Evolutionary conservation across 2,329 filamentous ascomycete species (phyloP), one percentile per base, ranked within the genome.

Genomic region (Venturia carpophila): DNA sequence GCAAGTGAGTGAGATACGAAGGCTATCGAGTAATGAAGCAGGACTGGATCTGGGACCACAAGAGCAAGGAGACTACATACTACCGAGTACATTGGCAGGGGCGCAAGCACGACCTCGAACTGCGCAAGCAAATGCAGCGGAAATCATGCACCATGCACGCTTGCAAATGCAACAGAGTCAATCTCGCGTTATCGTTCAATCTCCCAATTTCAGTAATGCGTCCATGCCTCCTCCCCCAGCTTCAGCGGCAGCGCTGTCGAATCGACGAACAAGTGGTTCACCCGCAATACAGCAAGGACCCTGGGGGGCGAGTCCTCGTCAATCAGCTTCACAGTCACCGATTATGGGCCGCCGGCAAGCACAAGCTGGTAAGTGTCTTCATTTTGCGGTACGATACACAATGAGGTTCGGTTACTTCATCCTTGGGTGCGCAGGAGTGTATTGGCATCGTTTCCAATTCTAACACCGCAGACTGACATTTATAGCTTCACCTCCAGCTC

Each of bases 141-240:
- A 56, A 34, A 17, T 13, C 9, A 56, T 19, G 13, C 13, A 37
- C 17, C 52, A 34, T 27, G 49, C 49, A 6, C 52, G 30, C 11
- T 11, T 37, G 52, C 21, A 10, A 52, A 24, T 21, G 21, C 47
- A 27, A 15, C 47, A 27, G 21, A 27, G 21, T 52, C 47, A 27
- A 13, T 52, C 47, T 15, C 47, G 21, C 15, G 21, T 27, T 52
- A 10, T 27, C 4, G 13, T 30, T n/a, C 52, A 37, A 24, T 58
- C 52, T 58, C 52, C 52, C 37, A n/a, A n/a, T 24, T 37, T n/a
- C 52, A 39, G 52, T 21, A 34, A 58, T 17, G 52, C 30, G 7
- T 27, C 52, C 27, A 58, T 58, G 52, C 52, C 47, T 21, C 47
- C 47, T 52, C 47, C 47, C 24, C 47, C 27, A 58, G 37, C 37